Percentiles rank a stretch among this genome's conserved stretches.
These are phyloP conservation scores for Emericellopsis cladophorae DNA, from an alignment of 2,329 filamentous ascomycete genomes.

Conservation along the genomic window DNA sequence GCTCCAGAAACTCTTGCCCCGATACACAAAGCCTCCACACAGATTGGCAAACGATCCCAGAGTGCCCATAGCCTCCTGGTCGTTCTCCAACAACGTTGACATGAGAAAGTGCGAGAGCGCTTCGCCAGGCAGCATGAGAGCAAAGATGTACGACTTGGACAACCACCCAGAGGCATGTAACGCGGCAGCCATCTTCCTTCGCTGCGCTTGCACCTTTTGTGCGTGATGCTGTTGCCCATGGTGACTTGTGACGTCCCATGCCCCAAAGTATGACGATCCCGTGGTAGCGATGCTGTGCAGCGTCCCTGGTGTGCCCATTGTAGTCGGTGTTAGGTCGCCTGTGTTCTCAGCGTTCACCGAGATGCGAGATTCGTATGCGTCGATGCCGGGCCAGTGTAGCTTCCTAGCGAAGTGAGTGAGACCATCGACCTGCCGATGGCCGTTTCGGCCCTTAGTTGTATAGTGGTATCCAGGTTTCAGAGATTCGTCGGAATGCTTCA, in stretches of 20 bases:
- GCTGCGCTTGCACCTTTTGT: conserved; percentile 24
- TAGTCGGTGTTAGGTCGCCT: conserved; percentile 9
- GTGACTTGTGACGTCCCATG: conserved; percentile 20
- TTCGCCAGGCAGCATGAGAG: conserved; percentile 52
- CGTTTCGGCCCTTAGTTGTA: conserved; percentile 40
- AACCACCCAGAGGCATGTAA: conserved; percentile 52
- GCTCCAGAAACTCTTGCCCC: conserved; percentile 56
- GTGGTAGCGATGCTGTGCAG: conserved; percentile 10
- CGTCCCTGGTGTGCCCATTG: conserved; percentile 12
- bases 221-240: conserved; percentile 7
- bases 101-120: conserved; percentile 51
- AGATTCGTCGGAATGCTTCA: conserved; percentile 23
- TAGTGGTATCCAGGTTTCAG: conserved; percentile 22
- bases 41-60: conserved; percentile 50
- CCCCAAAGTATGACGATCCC: conserved; percentile 33
- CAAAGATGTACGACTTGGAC: conserved; percentile 55
- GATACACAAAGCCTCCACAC: conserved; percentile 52
- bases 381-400: conserved; percentile 49
- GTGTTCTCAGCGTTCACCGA: conserved; percentile 30
- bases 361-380: conserved; percentile 34
- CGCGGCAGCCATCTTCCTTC: conserved; percentile 42
- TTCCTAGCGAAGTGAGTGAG: conserved; percentile 51
- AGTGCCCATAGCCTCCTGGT: conserved; percentile 42
- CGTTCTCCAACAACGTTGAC: conserved; percentile 52
- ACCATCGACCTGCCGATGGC: conserved; percentile 46